Evolutionary conservation across 75 land plant species (phyloP).

Genomic region (Sequoia sempervirens): DNA sequence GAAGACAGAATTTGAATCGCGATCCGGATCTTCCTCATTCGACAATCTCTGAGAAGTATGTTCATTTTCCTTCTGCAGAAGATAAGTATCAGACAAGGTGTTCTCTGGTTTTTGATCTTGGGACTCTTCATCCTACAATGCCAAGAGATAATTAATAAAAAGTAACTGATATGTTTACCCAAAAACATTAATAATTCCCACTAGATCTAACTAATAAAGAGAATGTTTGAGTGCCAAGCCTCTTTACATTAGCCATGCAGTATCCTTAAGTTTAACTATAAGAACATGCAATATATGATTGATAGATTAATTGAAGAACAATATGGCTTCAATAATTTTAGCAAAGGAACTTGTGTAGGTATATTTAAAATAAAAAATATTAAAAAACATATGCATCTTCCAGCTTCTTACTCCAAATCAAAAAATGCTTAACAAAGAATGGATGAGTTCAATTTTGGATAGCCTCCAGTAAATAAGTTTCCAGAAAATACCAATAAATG

Average conservation of each 20-base stretch:
- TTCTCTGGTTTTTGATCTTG: not conserved
- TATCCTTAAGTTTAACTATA: not conserved
- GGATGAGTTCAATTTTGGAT: not conserved
- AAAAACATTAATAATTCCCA: not conserved
- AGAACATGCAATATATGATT: not conserved
- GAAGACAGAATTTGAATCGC: not conserved
- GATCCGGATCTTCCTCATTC: conserved; percentile 10
- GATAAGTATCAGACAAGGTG: conserved; percentile 35
- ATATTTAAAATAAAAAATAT: not conserved
- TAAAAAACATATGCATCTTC: not conserved
- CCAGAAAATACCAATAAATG: not conserved
- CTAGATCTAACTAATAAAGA: not conserved
- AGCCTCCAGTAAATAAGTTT: not conserved
- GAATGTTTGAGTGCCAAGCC: not conserved
- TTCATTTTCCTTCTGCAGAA: conserved; percentile 16
- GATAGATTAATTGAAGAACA: not conserved
- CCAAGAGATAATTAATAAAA: not conserved
- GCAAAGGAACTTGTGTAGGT: not conserved
- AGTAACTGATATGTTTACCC: not conserved
- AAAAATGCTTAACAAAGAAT: not conserved
- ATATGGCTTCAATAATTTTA: not conserved
- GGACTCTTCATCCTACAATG: not conserved
- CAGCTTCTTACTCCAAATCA: not conserved
- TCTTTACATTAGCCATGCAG: not conserved
- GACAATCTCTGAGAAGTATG: not conserved